Conservation (phyloP, 306 rosid genomes). For the Chamaecrista fasciculata region DNA sequence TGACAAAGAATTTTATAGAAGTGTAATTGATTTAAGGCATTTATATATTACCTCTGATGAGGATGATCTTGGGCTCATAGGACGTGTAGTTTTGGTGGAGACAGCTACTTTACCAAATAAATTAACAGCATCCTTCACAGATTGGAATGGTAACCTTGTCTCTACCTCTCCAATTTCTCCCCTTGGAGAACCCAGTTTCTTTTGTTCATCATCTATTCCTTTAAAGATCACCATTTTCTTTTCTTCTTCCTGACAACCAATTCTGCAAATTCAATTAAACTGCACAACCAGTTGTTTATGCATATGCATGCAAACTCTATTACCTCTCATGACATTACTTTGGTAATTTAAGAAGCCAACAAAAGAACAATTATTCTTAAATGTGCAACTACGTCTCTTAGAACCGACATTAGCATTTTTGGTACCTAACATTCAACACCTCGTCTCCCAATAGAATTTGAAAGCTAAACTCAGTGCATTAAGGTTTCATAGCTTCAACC, state of each 20-base stretch:
- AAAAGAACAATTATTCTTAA: too few relatives aligned
- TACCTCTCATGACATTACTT: too few relatives aligned
- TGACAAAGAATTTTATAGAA: too few relatives aligned
- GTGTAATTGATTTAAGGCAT: too few relatives aligned
- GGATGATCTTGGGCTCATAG: conserved; percentile 45
- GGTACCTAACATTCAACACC: too few relatives aligned
- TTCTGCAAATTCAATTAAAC: conserved; percentile 25
- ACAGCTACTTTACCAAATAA: conserved; percentile 76
- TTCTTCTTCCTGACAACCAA: not conserved
- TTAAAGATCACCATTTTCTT: conserved; percentile 47
- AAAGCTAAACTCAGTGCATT: too few relatives aligned
- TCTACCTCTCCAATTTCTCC: conserved; percentile 77
- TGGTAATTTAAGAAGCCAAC: too few relatives aligned
- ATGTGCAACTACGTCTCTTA: too few relatives aligned
- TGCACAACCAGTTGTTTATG: not conserved
- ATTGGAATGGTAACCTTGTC: conserved; percentile 88
- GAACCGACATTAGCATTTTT: not conserved
- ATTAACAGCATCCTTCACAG: conserved; percentile 85
- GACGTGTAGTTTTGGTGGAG: conserved; percentile 37
- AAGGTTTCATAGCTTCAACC: not conserved
- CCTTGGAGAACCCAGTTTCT: conserved; percentile 46
- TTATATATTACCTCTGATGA: conserved; percentile 49
- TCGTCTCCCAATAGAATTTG: too few relatives aligned
- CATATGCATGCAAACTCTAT: not conserved
- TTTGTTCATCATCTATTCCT: conserved; percentile 35